Conservation (phyloP, 148 eudicot genomes). For the Amaranthus palmeri region DNA sequence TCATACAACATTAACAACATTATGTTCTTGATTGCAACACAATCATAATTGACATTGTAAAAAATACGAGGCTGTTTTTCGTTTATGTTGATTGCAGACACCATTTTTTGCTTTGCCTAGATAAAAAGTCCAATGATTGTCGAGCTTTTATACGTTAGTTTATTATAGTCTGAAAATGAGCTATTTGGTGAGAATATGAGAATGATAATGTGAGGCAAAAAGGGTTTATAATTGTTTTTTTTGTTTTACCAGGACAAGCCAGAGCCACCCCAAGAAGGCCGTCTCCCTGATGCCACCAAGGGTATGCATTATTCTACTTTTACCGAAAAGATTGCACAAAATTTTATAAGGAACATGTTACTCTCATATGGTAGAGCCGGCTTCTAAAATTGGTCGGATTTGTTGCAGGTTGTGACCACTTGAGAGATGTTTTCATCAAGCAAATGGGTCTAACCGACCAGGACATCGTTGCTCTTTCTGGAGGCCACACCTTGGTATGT, state of each 20-base stretch:
- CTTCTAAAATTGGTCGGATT: not conserved
- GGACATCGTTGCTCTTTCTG: slow-evolving; percentile 93
- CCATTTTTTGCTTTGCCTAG: too few species aligned
- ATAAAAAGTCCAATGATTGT: too few species aligned
- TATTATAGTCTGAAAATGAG: too few species aligned
- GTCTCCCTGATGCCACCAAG: slow-evolving; percentile 85
- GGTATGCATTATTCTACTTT: slow-evolving; percentile 39
- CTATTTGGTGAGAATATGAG: too few species aligned
- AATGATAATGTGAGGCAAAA: not conserved
- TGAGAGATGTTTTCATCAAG: slow-evolving; percentile 74
- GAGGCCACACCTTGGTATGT: slow-evolving; percentile 89
- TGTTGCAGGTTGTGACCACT: slow-evolving; percentile 68
- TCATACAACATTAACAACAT: too few species aligned
- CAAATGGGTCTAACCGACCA: slow-evolving; percentile 87
- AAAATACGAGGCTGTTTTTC: too few species aligned
- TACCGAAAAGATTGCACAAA: too few species aligned
- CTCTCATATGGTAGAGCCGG: not conserved
- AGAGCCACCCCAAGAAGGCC: slow-evolving; percentile 88
- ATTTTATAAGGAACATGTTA: not conserved
- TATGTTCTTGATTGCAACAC: too few species aligned
- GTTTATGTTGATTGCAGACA: too few species aligned
- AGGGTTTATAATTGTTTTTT: not conserved
- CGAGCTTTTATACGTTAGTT: too few species aligned
- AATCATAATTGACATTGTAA: too few species aligned
- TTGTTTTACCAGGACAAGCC: slow-evolving; percentile 53